phyloP scores from a whole-genome alignment of 1,284 basidiomycete genomes.

The Anthracocystis walkeri region DNA sequence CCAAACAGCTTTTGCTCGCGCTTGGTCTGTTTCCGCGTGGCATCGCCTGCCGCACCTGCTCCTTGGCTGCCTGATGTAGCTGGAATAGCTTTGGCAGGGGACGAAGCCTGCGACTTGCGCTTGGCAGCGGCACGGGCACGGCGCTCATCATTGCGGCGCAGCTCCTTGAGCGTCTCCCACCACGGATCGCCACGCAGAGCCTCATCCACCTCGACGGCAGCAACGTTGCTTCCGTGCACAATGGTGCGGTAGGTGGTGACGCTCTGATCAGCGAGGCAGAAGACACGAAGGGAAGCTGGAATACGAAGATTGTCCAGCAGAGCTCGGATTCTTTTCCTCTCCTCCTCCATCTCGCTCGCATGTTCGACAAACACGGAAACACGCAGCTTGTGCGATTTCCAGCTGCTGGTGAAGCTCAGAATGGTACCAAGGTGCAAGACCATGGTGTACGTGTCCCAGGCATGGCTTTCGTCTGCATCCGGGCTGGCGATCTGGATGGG shows the following conservation, averaged over 20 bases:
- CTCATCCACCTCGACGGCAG: slow-evolving; percentile 46
- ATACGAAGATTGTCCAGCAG: slow-evolving; percentile 68
- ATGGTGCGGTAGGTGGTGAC: slow-evolving; percentile 65
- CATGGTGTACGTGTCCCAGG: slow-evolving; percentile 70
- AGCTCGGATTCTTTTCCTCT: slow-evolving; percentile 60
- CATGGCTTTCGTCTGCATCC: slow-evolving; percentile 55
- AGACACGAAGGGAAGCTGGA: slow-evolving; percentile 66
- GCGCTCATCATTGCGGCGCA: slow-evolving; percentile 60
- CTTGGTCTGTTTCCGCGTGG: slow-evolving; percentile 45
- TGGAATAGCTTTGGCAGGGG: slow-evolving; percentile 41
- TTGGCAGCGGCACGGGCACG: slow-evolving; percentile 51
- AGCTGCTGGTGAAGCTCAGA: slow-evolving; percentile 66
- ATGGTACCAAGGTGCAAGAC: slow-evolving; percentile 69
- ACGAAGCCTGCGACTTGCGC: slow-evolving; percentile 46
- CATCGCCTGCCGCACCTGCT: slow-evolving; percentile 8
- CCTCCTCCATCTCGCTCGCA: slow-evolving; percentile 60
- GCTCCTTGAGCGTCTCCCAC: slow-evolving; percentile 65
- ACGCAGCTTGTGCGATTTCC: slow-evolving; percentile 66
- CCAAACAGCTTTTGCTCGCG: slow-evolving; percentile 59
- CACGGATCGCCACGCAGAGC: slow-evolving; percentile 64
- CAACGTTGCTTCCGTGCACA: slow-evolving; percentile 57
- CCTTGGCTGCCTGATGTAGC: not conserved
- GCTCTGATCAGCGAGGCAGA: slow-evolving; percentile 58
- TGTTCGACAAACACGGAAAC: slow-evolving; percentile 69
- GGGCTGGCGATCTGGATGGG: slow-evolving; percentile 67